Evolutionary conservation across 306 rosid genomes (phyloP), one percentile per base, ranked within the genome.

Genomic region (Trifolium dubium): DNA sequence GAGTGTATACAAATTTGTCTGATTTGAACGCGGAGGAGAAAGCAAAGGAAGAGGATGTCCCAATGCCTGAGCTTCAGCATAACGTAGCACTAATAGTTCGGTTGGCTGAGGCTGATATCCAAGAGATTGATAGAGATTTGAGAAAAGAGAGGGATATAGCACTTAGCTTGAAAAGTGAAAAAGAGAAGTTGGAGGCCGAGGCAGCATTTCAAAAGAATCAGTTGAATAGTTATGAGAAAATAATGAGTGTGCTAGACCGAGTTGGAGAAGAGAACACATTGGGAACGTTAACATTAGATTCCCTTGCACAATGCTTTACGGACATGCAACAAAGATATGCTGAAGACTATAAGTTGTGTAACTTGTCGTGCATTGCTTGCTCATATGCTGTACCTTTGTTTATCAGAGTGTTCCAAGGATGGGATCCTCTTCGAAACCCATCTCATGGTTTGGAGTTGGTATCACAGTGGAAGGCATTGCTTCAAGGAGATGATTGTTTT

Each of bases 381-480:
- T 89, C 92, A 17, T 89, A 78, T 82, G 97, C 95, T 35, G 64
- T 92, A 35, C 96, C 99, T 56, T 79, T 90, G 82, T 85, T 92
- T 79, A 85, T 90, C 50, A 87, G 93, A 81, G 86, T 82, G 74
- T 94, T 92, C 83, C 97, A 89, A 75, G 93, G 95, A 47, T 92
- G 97, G 95, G 93, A 94, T 83, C 97, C 96, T 69, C 95, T 92
- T 65, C 89, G 73, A 64, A 88, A 88, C 80, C 95, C 92, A 2
- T 88, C 78, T 13, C 89, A 88, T 68, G 95, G 96, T 19, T 77
- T 87, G 77, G 87, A 92, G 66, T 78, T 85, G 82, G 82, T 92
- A 50, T 79, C 92, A 14, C 67, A 64, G 67, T 92, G 99, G 99
- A 92, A 80, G 74, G 54, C 51, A 34, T 78, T 92, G 79, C 96